These are phyloP conservation scores for Cadophora sp. DNA, from an alignment of 2,329 filamentous ascomycete species.

Conservation along the genomic window DNA sequence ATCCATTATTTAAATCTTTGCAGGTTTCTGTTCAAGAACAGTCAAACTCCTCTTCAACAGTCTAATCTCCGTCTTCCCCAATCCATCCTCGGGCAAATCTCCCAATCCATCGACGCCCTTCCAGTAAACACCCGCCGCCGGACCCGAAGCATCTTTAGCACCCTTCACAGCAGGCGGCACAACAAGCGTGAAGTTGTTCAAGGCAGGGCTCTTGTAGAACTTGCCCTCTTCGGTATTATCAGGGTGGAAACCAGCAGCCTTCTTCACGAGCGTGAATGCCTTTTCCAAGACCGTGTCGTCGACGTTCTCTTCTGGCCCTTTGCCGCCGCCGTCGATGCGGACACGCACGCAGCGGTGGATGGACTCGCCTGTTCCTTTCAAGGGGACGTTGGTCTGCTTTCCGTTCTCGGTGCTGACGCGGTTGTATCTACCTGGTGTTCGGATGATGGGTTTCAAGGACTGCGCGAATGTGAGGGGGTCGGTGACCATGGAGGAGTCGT, in stretches of 20 bases:
- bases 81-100: conserved; percentile 31
- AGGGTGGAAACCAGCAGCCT: conserved; percentile 22
- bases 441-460: conserved; percentile 26
- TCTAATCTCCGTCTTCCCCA: conserved; percentile 35
- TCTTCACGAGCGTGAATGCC: conserved; percentile 26
- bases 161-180: conserved; percentile 21
- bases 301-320: conserved; percentile 41
- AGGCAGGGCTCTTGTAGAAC: conserved; percentile 25
- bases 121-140: conserved; percentile 29
- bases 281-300: conserved; percentile 28
- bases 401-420: conserved; percentile 47
- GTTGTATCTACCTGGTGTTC: conserved; percentile 46
- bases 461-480: conserved; percentile 20
- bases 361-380: conserved; percentile 46
- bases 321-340: conserved; percentile 36
- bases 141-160: conserved; percentile 26
- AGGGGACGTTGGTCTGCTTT: conserved; percentile 41
- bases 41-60: conserved; percentile 30
- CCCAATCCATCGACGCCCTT: conserved; percentile 28
- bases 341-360: conserved; percentile 44
- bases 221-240: conserved; percentile 8
- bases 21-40: no score
- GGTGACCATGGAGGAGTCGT: conserved; percentile 39
- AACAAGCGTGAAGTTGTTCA: conserved; percentile 30
- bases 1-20: no score